A percentile compares a stretch with the other conserved stretches of the same genome.
Evolutionary conservation across 1,284 basidiomycete species (phyloP).

Genomic region (Volvariella volvacea): DNA sequence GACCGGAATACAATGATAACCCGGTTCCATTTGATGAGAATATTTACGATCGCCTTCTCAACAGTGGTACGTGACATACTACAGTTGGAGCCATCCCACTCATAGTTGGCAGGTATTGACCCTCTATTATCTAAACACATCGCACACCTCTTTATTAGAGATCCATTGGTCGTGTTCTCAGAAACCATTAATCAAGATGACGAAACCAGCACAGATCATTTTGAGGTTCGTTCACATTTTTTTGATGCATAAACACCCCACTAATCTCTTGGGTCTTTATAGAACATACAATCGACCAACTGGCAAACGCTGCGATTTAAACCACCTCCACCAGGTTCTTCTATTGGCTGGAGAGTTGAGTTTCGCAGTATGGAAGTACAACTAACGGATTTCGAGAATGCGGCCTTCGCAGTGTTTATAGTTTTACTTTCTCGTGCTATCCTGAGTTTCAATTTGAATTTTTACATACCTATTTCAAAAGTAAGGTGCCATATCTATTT

Average conservation of each 20-base stretch:
- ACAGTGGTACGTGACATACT: constrained; percentile 52
- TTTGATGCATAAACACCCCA: constrained; percentile 1
- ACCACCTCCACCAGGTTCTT: constrained; percentile 86
- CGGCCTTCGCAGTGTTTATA: constrained; percentile 92
- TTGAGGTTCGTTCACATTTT: constrained; percentile 58
- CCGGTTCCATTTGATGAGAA: constrained; percentile 73
- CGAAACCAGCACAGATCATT: constrained; percentile 84
- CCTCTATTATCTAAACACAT: constrained; percentile 86
- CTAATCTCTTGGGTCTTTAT: constrained; percentile 7
- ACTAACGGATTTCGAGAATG: constrained; percentile 98
- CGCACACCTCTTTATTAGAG: constrained; percentile 95
- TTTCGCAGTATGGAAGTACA: constrained; percentile 99
- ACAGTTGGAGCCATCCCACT: background rate
- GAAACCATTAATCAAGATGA: constrained; percentile 95
- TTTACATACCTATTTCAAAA: constrained; percentile 97
- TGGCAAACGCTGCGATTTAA: constrained; percentile 99
- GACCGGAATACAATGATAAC: constrained; percentile 92
- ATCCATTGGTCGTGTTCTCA: constrained; percentile 93
- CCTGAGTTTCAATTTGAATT: constrained; percentile 85
- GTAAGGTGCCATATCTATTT: constrained; percentile 31
- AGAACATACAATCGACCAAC: constrained; percentile 99
- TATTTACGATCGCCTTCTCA: constrained; percentile 66
- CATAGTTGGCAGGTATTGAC: constrained; percentile 68
- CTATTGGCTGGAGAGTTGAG: constrained; percentile 98
- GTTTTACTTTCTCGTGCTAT: constrained; percentile 94